Percentiles rank a stretch among this genome's conserved stretches.
These are phyloP conservation scores for Phytopythium cucurbitacearum DNA, from an alignment of 352 stramenopile species.

Conservation along the genomic window DNA sequence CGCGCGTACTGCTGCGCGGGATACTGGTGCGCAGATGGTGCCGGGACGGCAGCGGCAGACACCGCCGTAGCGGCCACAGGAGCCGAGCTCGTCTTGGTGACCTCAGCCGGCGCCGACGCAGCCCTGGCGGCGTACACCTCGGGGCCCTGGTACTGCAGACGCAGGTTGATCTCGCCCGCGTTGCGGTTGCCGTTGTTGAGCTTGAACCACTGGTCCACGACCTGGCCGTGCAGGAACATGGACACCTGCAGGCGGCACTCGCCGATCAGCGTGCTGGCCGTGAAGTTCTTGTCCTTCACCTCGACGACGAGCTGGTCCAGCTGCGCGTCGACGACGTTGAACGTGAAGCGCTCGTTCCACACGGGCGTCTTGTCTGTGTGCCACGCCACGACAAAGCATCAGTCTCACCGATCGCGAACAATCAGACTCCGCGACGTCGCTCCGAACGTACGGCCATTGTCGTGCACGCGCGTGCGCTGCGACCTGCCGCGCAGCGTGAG, in stretches of 20 bases:
- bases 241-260: conserved; percentile 64
- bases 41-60: not conserved
- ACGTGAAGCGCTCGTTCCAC: conserved; percentile 84
- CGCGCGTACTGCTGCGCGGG: conserved; percentile 9
- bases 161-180: conserved; percentile 79
- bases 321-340: conserved; percentile 67
- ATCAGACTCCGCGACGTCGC: not conserved
- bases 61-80: not conserved
- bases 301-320: conserved; percentile 69
- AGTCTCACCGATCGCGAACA: not conserved
- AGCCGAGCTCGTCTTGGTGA: conserved; percentile 7
- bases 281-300: conserved; percentile 87
- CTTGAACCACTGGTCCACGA: conserved; percentile 80
- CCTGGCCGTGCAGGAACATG: conserved; percentile 60
- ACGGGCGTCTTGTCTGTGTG: conserved; percentile 55
- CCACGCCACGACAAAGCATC: not conserved
- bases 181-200: conserved; percentile 59
- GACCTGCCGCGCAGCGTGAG: conserved; percentile 52
- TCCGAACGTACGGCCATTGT: conserved; percentile 65
- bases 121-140: conserved; percentile 12
- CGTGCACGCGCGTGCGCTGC: conserved; percentile 75
- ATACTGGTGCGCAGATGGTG: not conserved
- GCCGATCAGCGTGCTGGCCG: conserved; percentile 63
- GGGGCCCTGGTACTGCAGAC: conserved; percentile 55
- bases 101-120: conserved; percentile 12